A percentile compares a stretch with the other conserved stretches of the same genome.
Conservation (phyloP, 2,329 filamentous ascomycete genomes). For the Aplosporella prunicola region DNA sequence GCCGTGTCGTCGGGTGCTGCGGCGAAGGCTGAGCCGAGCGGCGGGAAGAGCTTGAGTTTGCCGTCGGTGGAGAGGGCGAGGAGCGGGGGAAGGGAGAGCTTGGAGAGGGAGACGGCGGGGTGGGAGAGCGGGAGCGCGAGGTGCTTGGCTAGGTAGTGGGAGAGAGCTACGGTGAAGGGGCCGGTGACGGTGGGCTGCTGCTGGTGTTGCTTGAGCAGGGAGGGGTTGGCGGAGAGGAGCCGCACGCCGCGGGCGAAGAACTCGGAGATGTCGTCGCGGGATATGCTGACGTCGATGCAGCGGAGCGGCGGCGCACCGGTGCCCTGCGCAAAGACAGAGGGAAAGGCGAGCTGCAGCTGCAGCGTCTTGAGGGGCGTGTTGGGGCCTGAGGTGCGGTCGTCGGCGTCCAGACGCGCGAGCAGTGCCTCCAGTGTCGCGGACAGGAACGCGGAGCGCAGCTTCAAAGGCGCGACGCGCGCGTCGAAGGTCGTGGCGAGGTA, state of each 20-base stretch:
- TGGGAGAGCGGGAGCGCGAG: constrained; percentile 33
- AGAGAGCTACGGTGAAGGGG: constrained; percentile 33
- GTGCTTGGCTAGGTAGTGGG: constrained; percentile 30
- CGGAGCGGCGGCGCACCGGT: constrained; percentile 26
- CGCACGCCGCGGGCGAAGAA: constrained; percentile 24
- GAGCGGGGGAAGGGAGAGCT: constrained; percentile 27
- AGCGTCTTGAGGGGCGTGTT: constrained; percentile 24
- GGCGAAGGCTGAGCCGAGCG: constrained; percentile 13
- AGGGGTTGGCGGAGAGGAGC: constrained; percentile 12
- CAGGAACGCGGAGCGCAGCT: constrained; percentile 36
- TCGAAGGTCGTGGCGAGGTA: constrained; percentile 45
- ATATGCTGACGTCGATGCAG: constrained; percentile 35
- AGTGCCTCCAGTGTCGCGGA: constrained; percentile 42
- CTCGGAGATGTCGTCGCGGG: constrained; percentile 29
- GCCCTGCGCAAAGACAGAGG: constrained; percentile 10
- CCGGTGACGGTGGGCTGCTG: constrained; percentile 14
- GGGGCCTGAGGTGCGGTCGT: constrained; percentile 21
- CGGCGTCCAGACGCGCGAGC: constrained; percentile 46
- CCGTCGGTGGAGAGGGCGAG: constrained; percentile 28
- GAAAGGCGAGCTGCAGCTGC: constrained; percentile 27
- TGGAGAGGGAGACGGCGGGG: constrained; percentile 30
- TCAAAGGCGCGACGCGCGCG: constrained; percentile 36
- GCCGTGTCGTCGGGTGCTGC: neutral
- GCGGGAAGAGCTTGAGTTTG: constrained; percentile 31
- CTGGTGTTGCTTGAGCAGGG: constrained; percentile 17